phyloP scores from a whole-genome alignment of 768 basidiomycete genomes.

The Phaeotremella fagi region DNA sequence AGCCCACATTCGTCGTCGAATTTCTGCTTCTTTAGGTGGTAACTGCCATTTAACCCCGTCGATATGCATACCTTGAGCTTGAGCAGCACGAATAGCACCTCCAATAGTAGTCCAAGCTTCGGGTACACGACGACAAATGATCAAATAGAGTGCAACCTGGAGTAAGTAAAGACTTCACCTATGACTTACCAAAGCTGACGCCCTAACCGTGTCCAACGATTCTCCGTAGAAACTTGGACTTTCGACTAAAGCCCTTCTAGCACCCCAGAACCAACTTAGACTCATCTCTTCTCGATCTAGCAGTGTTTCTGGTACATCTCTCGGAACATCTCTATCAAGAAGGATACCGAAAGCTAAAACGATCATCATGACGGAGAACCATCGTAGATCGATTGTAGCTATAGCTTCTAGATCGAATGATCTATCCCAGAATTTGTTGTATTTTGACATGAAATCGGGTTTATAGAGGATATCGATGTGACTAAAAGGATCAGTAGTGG shows the following conservation, averaged over 20 bases:
- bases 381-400: conserved; percentile 17
- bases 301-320: conserved; percentile 1
- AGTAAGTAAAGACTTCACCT: background rate
- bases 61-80: conserved; percentile 30
- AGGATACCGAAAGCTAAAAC: conserved; percentile 26
- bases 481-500: conserved; percentile 3
- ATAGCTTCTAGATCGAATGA: conserved; percentile 12
- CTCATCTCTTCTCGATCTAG: conserved; percentile 17
- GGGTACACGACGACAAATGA: conserved; percentile 18
- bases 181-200: conserved; percentile 15
- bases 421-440: conserved; percentile 20
- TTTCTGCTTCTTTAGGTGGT: conserved; percentile 18
- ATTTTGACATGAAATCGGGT: conserved; percentile 24
- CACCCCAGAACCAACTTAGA: conserved; percentile 24
- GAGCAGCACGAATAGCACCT: conserved; percentile 15
- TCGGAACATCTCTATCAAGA: conserved; percentile 13
- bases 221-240: conserved; percentile 26
- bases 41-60: conserved; percentile 25
- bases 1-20: conserved; percentile 28
- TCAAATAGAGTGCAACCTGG: conserved; percentile 21
- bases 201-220: conserved; percentile 26
- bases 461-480: conserved; percentile 24
- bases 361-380: conserved; percentile 23
- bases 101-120: conserved; percentile 30
- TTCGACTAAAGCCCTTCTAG: conserved; percentile 16